Evolutionary conservation across 208 protist species (phyloP).

Genomic region (Trypanosoma theileri): DNA sequence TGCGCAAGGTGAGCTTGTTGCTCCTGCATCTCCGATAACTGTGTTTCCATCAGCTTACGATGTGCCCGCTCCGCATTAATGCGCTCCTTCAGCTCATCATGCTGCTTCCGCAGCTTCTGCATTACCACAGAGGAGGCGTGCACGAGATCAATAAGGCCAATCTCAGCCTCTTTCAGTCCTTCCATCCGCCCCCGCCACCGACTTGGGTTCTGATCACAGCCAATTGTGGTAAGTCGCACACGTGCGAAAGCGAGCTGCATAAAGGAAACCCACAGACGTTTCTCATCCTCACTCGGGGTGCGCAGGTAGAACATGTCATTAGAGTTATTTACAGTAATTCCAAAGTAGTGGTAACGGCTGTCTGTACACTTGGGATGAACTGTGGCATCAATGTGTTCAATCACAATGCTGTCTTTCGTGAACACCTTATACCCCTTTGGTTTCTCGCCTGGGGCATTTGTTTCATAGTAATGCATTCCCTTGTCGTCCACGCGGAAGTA

Average conservation of each 20-base stretch:
- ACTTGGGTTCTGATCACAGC: constrained; percentile 32
- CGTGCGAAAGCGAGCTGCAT: constrained; percentile 26
- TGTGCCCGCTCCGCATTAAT: constrained; percentile 12
- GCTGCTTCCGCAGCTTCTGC: constrained; percentile 12
- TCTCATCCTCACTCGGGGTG: constrained; percentile 17
- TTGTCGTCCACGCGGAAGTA: constrained; percentile 36
- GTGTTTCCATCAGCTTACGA: constrained; percentile 26
- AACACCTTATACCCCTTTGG: constrained; percentile 38
- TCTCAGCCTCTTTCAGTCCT: constrained; percentile 17
- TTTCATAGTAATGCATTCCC: constrained; percentile 38
- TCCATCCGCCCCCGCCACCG: constrained; percentile 28
- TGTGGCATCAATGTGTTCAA: constrained; percentile 9
- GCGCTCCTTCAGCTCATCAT: constrained; percentile 19
- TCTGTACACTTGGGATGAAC: constrained; percentile 18
- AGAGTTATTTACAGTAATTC: constrained; percentile 21
- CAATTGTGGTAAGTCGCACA: constrained; percentile 18
- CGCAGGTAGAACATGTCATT: constrained; percentile 34
- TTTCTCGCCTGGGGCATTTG: constrained; percentile 19
- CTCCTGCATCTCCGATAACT: constrained; percentile 24
- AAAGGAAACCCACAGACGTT: constrained; percentile 28
- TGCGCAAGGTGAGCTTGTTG: constrained; percentile 10
- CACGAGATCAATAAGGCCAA: constrained; percentile 16
- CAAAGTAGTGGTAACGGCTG: constrained; percentile 30
- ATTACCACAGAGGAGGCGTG: constrained; percentile 2
- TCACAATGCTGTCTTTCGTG: constrained; percentile 11